Conservation (phyloP, 495 filamentous ascomycete genomes). For the Talaromyces wortmannii region DNA sequence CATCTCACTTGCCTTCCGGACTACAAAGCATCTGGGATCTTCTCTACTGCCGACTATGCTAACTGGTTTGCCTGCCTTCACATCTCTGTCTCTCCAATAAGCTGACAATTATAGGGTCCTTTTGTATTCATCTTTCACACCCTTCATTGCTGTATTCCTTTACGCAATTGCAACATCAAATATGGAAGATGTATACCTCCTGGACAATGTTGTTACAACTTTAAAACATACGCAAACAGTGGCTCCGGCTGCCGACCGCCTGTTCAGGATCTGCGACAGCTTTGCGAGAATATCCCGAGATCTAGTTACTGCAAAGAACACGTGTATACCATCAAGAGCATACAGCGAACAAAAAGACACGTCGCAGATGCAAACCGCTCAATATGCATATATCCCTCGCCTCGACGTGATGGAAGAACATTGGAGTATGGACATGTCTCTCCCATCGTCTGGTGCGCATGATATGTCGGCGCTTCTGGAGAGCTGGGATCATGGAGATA, state of each 20-base stretch:
- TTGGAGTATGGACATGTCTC: not conserved
- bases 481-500: not conserved
- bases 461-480: not conserved
- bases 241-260: constrained; percentile 8
- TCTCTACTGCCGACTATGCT: constrained; percentile 14
- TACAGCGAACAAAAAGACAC: not conserved
- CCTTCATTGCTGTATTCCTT: constrained; percentile 18
- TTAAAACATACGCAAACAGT: constrained; percentile 5
- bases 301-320: not conserved
- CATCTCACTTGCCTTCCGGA: constrained; percentile 11
- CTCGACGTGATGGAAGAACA: not conserved
- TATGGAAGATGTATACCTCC: constrained; percentile 9
- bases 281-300: constrained; percentile 9
- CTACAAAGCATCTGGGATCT: constrained; percentile 1
- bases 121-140: constrained; percentile 15
- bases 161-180: constrained; percentile 15
- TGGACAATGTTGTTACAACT: constrained; percentile 12
- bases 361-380: not conserved
- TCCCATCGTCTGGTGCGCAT: not conserved
- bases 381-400: not conserved
- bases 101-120: constrained; percentile 8
- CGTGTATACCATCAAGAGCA: not conserved
- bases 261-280: constrained; percentile 12
- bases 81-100: not conserved
- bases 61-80: constrained; percentile 11